Conservation (phyloP, 169 alveolate species). For the Cyclospora cayetanensis region DNA sequence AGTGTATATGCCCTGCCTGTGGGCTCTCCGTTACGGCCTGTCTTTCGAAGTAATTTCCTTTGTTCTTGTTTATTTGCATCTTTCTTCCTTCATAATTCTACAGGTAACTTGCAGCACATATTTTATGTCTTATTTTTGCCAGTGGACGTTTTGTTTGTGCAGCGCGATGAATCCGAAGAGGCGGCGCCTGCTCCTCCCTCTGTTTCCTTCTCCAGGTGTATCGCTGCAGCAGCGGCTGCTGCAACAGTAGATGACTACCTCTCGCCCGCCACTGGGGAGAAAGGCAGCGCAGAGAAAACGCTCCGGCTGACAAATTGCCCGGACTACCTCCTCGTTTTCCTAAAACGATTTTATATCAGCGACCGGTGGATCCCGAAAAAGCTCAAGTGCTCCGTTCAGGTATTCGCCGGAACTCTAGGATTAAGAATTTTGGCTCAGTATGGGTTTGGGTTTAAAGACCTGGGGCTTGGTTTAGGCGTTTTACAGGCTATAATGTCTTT, state of each 20-base stretch:
- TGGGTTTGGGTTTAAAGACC: not conserved
- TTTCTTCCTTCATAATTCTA: not conserved
- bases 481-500: not conserved
- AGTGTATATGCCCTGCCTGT: not conserved
- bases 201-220: constrained; percentile 36
- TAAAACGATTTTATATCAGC: constrained; percentile 80
- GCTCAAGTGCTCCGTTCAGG: constrained; percentile 77
- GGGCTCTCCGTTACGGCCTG: not conserved
- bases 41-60: too few species aligned
- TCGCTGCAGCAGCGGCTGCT: constrained; percentile 29
- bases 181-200: constrained; percentile 53
- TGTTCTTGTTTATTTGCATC: not conserved
- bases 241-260: constrained; percentile 38
- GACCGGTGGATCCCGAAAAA: constrained; percentile 78
- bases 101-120: not conserved
- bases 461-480: not conserved
- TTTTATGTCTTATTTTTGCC: not conserved
- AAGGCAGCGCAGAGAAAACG: constrained; percentile 67
- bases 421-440: not conserved
- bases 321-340: constrained; percentile 78
- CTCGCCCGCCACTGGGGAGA: constrained; percentile 61
- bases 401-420: not conserved
- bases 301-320: constrained; percentile 77
- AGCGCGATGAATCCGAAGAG: constrained; percentile 21
- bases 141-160: not conserved